These are phyloP conservation scores for Vaccinium macrocarpon DNA, from an alignment of 148 eudicot genomes.

Conservation along the genomic window DNA sequence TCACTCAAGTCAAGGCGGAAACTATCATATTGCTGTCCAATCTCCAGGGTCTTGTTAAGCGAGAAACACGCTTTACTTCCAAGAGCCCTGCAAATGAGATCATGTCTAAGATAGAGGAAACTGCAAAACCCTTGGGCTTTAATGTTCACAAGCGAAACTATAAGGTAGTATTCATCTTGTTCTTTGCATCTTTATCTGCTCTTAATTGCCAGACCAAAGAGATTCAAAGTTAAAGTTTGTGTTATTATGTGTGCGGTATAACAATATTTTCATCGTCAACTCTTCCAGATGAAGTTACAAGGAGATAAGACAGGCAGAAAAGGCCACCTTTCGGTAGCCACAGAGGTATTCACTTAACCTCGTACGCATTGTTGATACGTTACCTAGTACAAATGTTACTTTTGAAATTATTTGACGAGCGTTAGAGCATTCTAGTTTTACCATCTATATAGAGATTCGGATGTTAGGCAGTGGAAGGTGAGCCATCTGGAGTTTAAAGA, in stretches of 20 bases:
- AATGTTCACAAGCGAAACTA: conserved; percentile 73
- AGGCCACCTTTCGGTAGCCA: conserved; percentile 91
- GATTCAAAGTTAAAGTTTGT: not conserved
- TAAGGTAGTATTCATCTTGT: conserved; percentile 45
- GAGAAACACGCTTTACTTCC: conserved; percentile 85
- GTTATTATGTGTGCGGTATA: not conserved
- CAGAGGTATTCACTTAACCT: conserved; percentile 58
- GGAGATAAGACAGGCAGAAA: conserved; percentile 90
- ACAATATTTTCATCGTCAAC: not conserved
- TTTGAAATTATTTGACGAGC: not conserved
- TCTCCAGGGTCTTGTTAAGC: conserved; percentile 54
- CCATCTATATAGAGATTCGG: no score
- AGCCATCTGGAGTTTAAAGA: no score
- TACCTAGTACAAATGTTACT: not conserved
- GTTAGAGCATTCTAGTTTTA: no score
- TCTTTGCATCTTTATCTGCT: not conserved
- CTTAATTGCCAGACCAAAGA: not conserved
- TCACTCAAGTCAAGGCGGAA: not conserved
- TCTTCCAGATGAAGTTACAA: conserved; percentile 76
- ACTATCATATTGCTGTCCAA: not conserved
- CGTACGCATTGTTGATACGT: not conserved
- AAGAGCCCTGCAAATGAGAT: conserved; percentile 79
- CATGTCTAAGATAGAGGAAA: conserved; percentile 80
- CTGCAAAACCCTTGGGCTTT: conserved; percentile 87
- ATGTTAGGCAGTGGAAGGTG: no score